Percentiles rank a stretch among this genome's conserved stretches.
phyloP scores from a whole-genome alignment of 345 rosid genomes.

The Brassica nigra region DNA sequence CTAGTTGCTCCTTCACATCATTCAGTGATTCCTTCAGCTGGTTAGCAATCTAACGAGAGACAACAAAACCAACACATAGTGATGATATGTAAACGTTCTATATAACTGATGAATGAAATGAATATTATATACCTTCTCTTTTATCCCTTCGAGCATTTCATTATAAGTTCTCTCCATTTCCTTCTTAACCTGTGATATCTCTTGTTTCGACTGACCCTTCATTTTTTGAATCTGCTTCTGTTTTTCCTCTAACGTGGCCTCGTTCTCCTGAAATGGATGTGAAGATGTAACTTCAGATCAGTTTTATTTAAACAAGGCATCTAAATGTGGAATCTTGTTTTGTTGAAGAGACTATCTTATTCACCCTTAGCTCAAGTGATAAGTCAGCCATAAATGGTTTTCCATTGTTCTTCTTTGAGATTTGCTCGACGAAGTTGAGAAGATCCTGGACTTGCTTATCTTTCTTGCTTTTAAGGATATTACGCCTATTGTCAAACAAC shows the following conservation, averaged over 20 bases:
- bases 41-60: conserved; percentile 27
- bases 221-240: neutral
- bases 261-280: neutral
- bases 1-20: conserved; percentile 31
- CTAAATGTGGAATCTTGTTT: neutral
- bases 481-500: conserved; percentile 34
- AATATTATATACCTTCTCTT: conserved; percentile 22
- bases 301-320: neutral
- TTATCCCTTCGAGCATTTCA: conserved; percentile 28
- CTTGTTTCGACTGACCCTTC: conserved; percentile 1
- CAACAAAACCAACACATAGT: conserved; percentile 7
- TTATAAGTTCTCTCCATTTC: conserved; percentile 17
- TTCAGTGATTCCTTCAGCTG: conserved; percentile 26
- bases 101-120: neutral
- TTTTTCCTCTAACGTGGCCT: neutral
- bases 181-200: conserved; percentile 11
- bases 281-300: neutral
- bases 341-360: neutral
- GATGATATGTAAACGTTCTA: neutral
- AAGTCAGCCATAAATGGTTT: conserved; percentile 37
- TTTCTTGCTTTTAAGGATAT: neutral
- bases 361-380: conserved; percentile 32
- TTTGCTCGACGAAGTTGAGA: conserved; percentile 30
- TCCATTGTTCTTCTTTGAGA: conserved; percentile 32
- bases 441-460: conserved; percentile 33